Evolutionary conservation across 495 filamentous ascomycete species (phyloP), one percentile per base, ranked within the genome.

Genomic region (Podospora tetraspora): DNA sequence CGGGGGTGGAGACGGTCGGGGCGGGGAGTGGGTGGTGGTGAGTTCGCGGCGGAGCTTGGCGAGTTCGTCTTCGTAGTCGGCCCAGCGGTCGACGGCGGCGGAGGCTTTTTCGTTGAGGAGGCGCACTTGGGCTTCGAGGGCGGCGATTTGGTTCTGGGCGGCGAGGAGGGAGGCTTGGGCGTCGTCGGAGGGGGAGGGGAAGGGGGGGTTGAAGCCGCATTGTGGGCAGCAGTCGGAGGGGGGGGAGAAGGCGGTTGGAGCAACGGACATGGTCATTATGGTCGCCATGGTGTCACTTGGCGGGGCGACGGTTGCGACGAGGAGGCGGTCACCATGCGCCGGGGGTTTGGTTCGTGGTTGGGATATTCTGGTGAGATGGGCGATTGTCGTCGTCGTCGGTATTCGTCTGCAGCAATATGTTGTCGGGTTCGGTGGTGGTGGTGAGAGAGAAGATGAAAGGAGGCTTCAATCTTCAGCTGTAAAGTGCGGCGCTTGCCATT

Each of bases 31-130:
- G 21, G 12, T 27, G 11, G 43, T 11, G 59, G 52, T 22, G 59
- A 70, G 75, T 64, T 79, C 82, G 69, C 85, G 76, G 71, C 88
- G 88, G 63, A 93, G 84, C 34, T 84, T 84, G 67, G 84, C 85
- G 9, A 97, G 79, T 79, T 97, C 92, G 76, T 96, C 92, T 85
- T 99, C 95, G 85, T 97, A 97, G 81, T 97, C 92, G 74, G 93
- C 91, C 78, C 93, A 88, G 82, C 92, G 91, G 80, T 93, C 89
- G 67, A 84, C 87, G 72, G 93, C 91, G 34, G 88, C 84, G 0
- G 88, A 85, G 52, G 91, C 91, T 77, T 94, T 96, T 64, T 87
- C 82, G 67, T 88, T 96, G 66, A 98, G 81, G 29, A 85, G 80
- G 10, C 80, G 81, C 13, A 97, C 86, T 75, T 98, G 92, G 61